Evolutionary conservation across 331 rosid genomes (phyloP).

Genomic region (Stylosanthes scabra): DNA sequence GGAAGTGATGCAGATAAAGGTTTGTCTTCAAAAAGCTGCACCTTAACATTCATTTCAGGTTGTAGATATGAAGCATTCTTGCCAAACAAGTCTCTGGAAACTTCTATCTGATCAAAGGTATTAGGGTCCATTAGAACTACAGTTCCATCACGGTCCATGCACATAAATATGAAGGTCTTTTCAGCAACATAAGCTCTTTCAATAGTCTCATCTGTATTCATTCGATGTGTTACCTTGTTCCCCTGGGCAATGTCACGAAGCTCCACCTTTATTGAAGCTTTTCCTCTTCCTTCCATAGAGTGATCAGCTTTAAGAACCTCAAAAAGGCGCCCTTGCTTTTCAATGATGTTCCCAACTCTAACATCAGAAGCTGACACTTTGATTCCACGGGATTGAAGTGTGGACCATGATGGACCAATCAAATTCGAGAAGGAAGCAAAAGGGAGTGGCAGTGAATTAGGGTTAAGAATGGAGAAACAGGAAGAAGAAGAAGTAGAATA

Average conservation of each 20-base stretch:
- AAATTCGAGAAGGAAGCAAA: slow-evolving; percentile 32
- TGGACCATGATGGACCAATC: slow-evolving; percentile 61
- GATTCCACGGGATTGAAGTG: slow-evolving; percentile 65
- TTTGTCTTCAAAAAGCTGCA: slow-evolving; percentile 73
- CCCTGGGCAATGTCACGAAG: slow-evolving; percentile 88
- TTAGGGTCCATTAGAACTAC: slow-evolving; percentile 79
- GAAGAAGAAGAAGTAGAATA: background rate
- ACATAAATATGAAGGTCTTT: slow-evolving; percentile 76
- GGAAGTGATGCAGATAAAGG: slow-evolving; percentile 91
- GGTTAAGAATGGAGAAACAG: background rate
- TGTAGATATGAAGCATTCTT: slow-evolving; percentile 69
- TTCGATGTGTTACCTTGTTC: slow-evolving; percentile 79
- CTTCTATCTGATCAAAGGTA: slow-evolving; percentile 78
- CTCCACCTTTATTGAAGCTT: slow-evolving; percentile 96
- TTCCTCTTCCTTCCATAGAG: slow-evolving; percentile 98
- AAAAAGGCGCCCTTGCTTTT: slow-evolving; percentile 81
- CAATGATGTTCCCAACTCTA: slow-evolving; percentile 78
- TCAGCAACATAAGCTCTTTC: slow-evolving; percentile 76
- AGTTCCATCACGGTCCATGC: slow-evolving; percentile 83
- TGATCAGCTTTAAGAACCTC: slow-evolving; percentile 94
- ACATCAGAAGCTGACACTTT: slow-evolving; percentile 77
- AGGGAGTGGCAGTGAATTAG: slow-evolving; percentile 32
- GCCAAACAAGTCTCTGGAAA: slow-evolving; percentile 73
- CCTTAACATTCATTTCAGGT: slow-evolving; percentile 89
- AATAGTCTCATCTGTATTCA: slow-evolving; percentile 72